Base-by-base conservation (phyloP, 805 yeast genomes). In the Wickerhamiella dianesei region DNA sequence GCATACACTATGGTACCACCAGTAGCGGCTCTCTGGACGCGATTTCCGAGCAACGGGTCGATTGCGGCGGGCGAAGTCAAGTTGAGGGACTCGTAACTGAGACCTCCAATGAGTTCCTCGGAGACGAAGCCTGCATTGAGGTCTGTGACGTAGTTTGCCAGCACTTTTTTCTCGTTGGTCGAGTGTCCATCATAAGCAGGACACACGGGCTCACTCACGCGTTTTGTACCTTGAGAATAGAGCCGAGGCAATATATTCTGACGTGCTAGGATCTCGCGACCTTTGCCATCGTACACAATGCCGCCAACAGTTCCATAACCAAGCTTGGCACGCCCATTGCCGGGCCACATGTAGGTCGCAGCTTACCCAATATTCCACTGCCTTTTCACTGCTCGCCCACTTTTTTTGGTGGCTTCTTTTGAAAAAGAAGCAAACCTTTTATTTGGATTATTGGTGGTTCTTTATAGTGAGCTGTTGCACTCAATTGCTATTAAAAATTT, bases 291-390 rank as follows among this genome's bases (percentile, higher is more conserved):
- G 18, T 44, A 37, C 3, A 43, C 5, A 16, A 50, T 44, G 18
- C 45, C 52, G 14, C 56, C 56, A 13, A 51, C 44, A 37, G 45
- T 18, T 13, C 56, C 56, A 41, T 43, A 45, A 37, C 50, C 50
- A 4, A 46, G 25, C 3, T 21, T 37, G 3, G 47, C 44, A 3
- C 43, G 14, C 9, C 48, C 47, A 1, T 40, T 12, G 12, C 54
- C 54, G 29, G 54, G 54, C 54, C 54, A 51, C 41, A 39, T 39
- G 21, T 18, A 39, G 25, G 12, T 6, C 6, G 32, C 12, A 12
- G 32, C 32, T 25, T 25, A 25, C 32, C 12, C 32, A 25, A 25
- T 25, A 6, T 25, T 25, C 12, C 12, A 25, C 32, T 25, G 32
- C 9, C 32, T 25, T 25, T 25, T 12, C 9, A 25, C 9, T 12